Evolutionary conservation across 805 yeast genomes (phyloP), one percentile per base, ranked within the genome.

Genomic region (Nakazawaea molendinolei): DNA sequence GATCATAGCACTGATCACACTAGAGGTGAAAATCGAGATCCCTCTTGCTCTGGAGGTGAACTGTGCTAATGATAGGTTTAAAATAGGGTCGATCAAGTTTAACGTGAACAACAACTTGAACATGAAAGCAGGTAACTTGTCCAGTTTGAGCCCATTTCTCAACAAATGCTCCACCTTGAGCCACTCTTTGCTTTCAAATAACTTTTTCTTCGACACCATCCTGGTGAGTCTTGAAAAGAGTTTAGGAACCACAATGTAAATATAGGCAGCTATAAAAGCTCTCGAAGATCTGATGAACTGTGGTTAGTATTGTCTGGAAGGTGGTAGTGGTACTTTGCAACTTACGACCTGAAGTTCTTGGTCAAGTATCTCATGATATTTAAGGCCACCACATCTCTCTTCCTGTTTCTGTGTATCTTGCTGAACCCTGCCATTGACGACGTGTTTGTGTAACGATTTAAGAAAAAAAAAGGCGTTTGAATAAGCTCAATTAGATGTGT

Each of bases 111-210:
- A 48, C 36, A 62, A 41, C 23, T 43, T 46, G 20, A 58, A 63
- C 13, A 61, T 54, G 37, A 61, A 55, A 38, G 50, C 44, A 9
- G 67, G 67, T 47, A 62, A 60, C 39, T 56, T 60, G 23, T 39
- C 42, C 7, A 54, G 53, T 35, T 55, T 58, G 16, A 55, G 41
- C 5, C 61, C 65, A 16, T 43, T 48, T 14, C 36, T 22, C 19
- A 58, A 24, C 20, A 33, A 14, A 17, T 33, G 36, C 18, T 19
- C 20, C 3, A 49, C 41, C 25, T 50, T 48, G 21, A 26, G 9
- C 10, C 51, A 34, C 5, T 53, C 47, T 6, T 44, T 30, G 12
- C 13, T 20, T 3, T 48, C 30, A n/a, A 42, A 14, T 43, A 43
- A 8, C 34, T 43, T 26, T 44, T 40, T 13, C 44, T 41, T 20